Base-by-base conservation (phyloP, 2,329 filamentous ascomycete genomes). In the Fusarium compactum region DNA sequence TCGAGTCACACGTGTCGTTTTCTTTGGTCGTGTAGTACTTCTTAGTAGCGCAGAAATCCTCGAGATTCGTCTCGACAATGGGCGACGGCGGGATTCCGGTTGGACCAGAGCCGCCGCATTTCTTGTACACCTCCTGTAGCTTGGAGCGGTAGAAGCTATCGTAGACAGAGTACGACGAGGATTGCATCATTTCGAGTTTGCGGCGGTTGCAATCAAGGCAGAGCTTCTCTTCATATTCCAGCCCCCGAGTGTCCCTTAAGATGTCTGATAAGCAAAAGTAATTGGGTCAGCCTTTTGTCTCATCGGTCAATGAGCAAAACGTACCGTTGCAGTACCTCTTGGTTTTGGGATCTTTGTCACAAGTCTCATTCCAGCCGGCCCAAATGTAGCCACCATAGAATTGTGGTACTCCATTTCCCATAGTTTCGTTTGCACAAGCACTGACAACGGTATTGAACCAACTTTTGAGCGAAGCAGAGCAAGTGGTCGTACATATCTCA, bases 171-270 rank as follows among this genome's bases (percentile, higher is more conserved):
- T 78, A 76, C 10, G 50, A 27, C 14, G 54, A 67, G 9, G 58
- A 44, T 54, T 78, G 74, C 74, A 76, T 77, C 59, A 77, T 66
- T 15, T 54, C 38, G 5, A 74, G 62, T n/a, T 57, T 63, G 5
- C 56, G 46, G 3, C 44, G 32, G 53, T 72, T 73, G 62, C 76
- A 78, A 44, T 46, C 43, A 7, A 57, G 69, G 51, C 76, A 78
- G 14, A 78, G 52, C 50, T 78, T 22, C 40, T 56, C 32, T 32
- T 16, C 30, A 3, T 15, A 3, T 32, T 32, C 14, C 14, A 15
- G 30, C 7, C 15, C 30, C 30, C 15, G 3, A 4, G 14, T 8
- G 14, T 16, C 30, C 30, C 15, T 14, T 16, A 34, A 9, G 30
- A 34, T 16, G 30, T 32, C 30, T 32, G 15, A 8, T 8, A 32